Base-by-base conservation (phyloP, 495 filamentous ascomycete species). In the Daldinia decipiens region DNA sequence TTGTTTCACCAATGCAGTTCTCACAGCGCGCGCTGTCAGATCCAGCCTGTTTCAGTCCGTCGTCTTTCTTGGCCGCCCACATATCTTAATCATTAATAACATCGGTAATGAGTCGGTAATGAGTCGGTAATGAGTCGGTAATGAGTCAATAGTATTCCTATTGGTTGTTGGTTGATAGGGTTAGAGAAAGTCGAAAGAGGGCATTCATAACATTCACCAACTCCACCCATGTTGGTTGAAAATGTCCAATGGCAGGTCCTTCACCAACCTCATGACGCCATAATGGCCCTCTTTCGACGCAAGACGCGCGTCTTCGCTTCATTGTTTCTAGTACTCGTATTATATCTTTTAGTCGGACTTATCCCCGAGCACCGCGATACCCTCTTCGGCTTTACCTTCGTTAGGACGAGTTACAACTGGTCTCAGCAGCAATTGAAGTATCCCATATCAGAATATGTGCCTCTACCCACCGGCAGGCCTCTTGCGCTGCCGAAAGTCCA, bases 321-420 rank as follows among this genome's bases (percentile, higher is more conserved):
- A 17, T 31, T 71, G 13, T n/a, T 69, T 12, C 8, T 73, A 47
- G 58, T 73, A 24, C 17, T 69, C 13, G 26, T 73, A 17, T 36
- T 78, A 24, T 76, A 76, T 65, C 74, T 78, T 9, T 61, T 78
- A 45, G 47, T 76, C 71, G 74, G 68, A 38, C 69, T 78, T 39
- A 52, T 77, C 15, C 75, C 74, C 57, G 74, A 76, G 19, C 70
- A 58, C n/a, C 59, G 38, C 68, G 64, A 76, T 27, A 71, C 75
- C 19, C 61, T 76, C 29, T 76, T 67, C 68, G 76, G 74, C 54
- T 73, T 74, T 68, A 67, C 66, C 27, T 83, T 77, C 47, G 70
- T 76, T 5, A 76, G 55, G 9, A 79, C 71, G 54, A 81, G 74
- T 67, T 83, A 79, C 64, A 77, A 85, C 77, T 85, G 83, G 83